phyloP scores from a whole-genome alignment of 495 filamentous ascomycete species.

The Tetracladium marchalianum region DNA sequence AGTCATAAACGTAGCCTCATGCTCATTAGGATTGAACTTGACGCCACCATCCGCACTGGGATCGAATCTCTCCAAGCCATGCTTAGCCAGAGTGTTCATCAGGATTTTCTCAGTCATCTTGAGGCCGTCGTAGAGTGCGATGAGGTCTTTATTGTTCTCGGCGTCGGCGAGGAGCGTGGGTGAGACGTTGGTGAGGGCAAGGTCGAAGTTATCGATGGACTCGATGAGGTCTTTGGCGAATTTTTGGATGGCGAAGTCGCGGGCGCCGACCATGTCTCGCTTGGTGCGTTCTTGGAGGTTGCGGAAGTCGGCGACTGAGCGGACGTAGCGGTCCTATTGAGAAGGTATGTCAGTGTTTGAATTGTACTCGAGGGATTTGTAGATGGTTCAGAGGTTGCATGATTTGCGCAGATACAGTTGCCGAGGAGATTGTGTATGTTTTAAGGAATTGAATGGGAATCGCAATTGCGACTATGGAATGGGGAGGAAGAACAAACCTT shows the following conservation, averaged over 20 bases:
- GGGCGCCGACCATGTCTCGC: constrained; percentile 77
- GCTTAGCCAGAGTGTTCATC: constrained; percentile 81
- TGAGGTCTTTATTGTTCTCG: constrained; percentile 54
- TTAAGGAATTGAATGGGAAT: neutral
- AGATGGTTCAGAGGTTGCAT: constrained; percentile 1
- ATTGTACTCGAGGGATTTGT: neutral
- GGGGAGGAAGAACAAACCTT: constrained; percentile 49
- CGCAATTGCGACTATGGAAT: neutral
- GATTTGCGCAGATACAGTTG: neutral
- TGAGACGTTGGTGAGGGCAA: constrained; percentile 72
- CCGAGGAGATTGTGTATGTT: neutral
- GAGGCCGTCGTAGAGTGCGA: constrained; percentile 74
- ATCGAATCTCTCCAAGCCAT: constrained; percentile 86
- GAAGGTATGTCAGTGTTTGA: constrained; percentile 4
- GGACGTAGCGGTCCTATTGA: constrained; percentile 79
- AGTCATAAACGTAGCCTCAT: constrained; percentile 93
- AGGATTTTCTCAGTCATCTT: constrained; percentile 91
- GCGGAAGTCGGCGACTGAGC: constrained; percentile 88
- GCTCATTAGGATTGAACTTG: constrained; percentile 89
- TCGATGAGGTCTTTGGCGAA: constrained; percentile 94
- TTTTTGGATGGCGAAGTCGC: constrained; percentile 87
- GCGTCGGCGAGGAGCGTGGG: constrained; percentile 51
- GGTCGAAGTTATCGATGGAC: constrained; percentile 92
- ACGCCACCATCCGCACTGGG: constrained; percentile 48
- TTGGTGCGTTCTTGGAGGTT: constrained; percentile 93